These are phyloP conservation scores for Aurantiochytrium sp. DNA, from an alignment of 108 stramenopile species.

Conservation along the genomic window DNA sequence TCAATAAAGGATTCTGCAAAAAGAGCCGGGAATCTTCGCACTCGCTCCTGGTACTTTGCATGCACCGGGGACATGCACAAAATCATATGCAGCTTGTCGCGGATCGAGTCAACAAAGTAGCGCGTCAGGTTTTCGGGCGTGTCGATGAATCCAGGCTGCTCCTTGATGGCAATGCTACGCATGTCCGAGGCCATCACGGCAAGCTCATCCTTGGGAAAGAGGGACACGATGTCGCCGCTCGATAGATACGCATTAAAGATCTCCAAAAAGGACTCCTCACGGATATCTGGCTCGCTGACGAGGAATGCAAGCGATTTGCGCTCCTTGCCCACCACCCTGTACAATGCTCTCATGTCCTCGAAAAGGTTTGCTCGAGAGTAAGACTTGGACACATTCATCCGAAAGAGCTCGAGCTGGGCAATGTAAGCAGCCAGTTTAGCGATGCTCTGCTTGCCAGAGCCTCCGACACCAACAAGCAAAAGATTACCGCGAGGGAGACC, in stretches of 20 bases:
- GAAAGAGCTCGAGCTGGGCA: conserved; percentile 30
- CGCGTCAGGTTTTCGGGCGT: conserved; percentile 51
- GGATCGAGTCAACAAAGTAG: conserved; percentile 50
- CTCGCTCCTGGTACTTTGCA: conserved; percentile 51
- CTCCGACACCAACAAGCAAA: conserved; percentile 47
- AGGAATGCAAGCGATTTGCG: conserved; percentile 36
- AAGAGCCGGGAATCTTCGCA: conserved; percentile 54
- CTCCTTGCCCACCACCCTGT: conserved; percentile 34
- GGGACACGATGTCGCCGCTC: conserved; percentile 39
- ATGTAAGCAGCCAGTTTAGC: conserved; percentile 39
- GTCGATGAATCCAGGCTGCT: conserved; percentile 44
- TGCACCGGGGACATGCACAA: conserved; percentile 58
- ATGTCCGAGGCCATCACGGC: conserved; percentile 51
- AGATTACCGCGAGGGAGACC: conserved; percentile 41
- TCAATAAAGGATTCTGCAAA: conserved; percentile 50
- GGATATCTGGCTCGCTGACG: conserved; percentile 44
- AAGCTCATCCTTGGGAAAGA: conserved; percentile 57
- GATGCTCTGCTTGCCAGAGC: conserved; percentile 41
- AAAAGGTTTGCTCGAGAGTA: conserved; percentile 35
- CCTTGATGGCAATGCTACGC: conserved; percentile 38
- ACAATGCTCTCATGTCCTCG: conserved; percentile 36
- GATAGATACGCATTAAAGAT: conserved; percentile 39
- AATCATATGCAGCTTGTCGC: conserved; percentile 52
- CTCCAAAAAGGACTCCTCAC: conserved; percentile 46
- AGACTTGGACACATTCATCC: conserved; percentile 35